Percentiles rank a stretch among this genome's conserved stretches.
These are phyloP conservation scores for Ascoidea rubescens DNA, from an alignment of 805 yeast species.

Conservation along the genomic window DNA sequence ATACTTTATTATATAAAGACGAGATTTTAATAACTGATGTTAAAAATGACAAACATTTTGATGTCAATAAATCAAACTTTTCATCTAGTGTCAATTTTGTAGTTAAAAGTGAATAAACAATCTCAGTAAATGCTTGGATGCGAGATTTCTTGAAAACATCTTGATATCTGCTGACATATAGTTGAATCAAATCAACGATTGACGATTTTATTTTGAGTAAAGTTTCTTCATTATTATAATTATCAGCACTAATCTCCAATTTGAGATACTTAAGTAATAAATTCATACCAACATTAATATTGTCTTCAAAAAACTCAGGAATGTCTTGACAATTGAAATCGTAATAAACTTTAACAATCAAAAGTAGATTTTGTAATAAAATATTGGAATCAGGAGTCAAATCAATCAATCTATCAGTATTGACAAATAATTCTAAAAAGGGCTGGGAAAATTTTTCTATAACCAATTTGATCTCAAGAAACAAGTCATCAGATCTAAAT, in stretches of 20 bases:
- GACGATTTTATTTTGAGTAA: conserved; percentile 64
- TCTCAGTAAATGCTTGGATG: conserved; percentile 63
- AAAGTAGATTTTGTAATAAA: conserved; percentile 54
- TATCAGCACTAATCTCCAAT: conserved; percentile 40
- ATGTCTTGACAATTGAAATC: conserved; percentile 96
- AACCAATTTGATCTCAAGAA: conserved; percentile 77
- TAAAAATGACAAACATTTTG: conserved; percentile 66
- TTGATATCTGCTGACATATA: conserved; percentile 82
- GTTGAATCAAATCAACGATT: conserved; percentile 70
- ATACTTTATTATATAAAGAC: conserved; percentile 44
- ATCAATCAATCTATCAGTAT: conserved; percentile 54
- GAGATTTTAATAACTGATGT: conserved; percentile 69
- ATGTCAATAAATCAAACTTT: conserved; percentile 75
- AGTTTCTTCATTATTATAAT: conserved; percentile 42
- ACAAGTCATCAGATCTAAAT: conserved; percentile 81
- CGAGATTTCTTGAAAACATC: conserved; percentile 70
- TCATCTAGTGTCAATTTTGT: conserved; percentile 45
- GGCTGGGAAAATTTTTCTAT: conserved; percentile 73
- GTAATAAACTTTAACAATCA: conserved; percentile 70
- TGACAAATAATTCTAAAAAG: conserved; percentile 52
- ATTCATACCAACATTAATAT: conserved; percentile 62
- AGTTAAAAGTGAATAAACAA: conserved; percentile 67
- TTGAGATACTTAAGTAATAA: conserved; percentile 70
- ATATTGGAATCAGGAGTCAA: conserved; percentile 25
- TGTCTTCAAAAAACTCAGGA: conserved; percentile 95